Conservation (phyloP, 2,329 filamentous ascomycete species). For the Fusarium chaquense region DNA sequence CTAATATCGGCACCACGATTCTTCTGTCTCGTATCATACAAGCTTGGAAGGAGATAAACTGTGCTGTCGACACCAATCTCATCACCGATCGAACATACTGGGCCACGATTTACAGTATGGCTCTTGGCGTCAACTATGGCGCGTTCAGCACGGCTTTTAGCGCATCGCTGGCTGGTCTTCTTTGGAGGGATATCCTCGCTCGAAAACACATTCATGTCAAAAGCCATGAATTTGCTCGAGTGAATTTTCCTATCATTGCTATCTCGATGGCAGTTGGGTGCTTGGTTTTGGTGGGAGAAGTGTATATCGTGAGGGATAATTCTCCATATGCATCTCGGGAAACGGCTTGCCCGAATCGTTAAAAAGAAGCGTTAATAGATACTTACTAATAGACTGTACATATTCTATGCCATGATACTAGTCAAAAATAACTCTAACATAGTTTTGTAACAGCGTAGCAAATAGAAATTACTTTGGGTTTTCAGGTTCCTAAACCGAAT, state of each 20-base stretch:
- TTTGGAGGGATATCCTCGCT: constrained; percentile 78
- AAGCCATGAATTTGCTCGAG: constrained; percentile 73
- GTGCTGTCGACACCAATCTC: constrained; percentile 53
- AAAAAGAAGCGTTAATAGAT: not conserved
- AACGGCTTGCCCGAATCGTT: not conserved
- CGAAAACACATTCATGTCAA: constrained; percentile 76
- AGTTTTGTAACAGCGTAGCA: not conserved
- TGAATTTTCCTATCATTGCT: constrained; percentile 78
- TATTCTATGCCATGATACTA: not conserved
- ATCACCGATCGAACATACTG: constrained; percentile 77
- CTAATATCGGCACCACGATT: constrained; percentile 82
- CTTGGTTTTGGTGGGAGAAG: constrained; percentile 70
- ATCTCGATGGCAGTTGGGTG: constrained; percentile 75
- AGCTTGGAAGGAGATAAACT: constrained; percentile 72
- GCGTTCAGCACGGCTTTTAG: constrained; percentile 80
- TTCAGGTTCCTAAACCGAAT: too few species aligned
- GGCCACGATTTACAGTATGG: constrained; percentile 81
- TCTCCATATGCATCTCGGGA: constrained; percentile 26
- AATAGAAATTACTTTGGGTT: too few species aligned
- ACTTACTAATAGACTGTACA: not conserved
- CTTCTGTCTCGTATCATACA: constrained; percentile 78
- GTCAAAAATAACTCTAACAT: too few species aligned
- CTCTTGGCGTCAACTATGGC: constrained; percentile 79
- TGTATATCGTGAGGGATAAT: constrained; percentile 63
- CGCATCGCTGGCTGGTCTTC: constrained; percentile 76